phyloP scores from a whole-genome alignment of 2,329 filamentous ascomycete genomes.

The Fusarium staphyleae region DNA sequence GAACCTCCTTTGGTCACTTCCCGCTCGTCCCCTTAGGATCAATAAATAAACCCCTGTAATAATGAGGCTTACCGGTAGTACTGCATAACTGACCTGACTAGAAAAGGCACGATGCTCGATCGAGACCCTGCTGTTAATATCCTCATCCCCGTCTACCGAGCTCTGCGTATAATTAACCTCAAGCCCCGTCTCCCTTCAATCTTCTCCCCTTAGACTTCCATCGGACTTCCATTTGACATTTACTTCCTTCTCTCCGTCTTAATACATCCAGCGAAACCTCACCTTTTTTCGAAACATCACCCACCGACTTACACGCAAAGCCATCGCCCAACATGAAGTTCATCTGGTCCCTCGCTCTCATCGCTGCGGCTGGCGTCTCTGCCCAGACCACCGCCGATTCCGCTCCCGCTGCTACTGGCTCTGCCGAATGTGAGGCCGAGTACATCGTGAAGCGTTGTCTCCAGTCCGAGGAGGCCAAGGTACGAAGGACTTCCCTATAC shows the following conservation, averaged over 20 bases:
- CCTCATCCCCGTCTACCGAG: conserved; percentile 20
- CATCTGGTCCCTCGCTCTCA: conserved; percentile 50
- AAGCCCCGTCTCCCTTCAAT: conserved; percentile 13
- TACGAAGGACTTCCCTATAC: conserved; percentile 15
- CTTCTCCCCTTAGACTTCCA: conserved; percentile 5
- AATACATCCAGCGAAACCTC: not conserved
- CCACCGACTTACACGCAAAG: conserved; percentile 8
- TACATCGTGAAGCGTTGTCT: conserved; percentile 58
- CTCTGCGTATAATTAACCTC: conserved; percentile 26
- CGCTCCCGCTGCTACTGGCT: conserved; percentile 41
- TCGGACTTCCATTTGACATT: conserved; percentile 1
- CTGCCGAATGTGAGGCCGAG: conserved; percentile 52
- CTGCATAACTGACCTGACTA: conserved; percentile 8
- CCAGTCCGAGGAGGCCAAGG: conserved; percentile 49
- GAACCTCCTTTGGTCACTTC: too few species aligned
- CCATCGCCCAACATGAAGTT: conserved; percentile 54
- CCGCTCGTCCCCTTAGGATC: not conserved
- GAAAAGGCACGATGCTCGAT: conserved; percentile 27
- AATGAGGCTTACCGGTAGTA: conserved; percentile 1
- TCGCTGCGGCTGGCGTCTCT: conserved; percentile 47
- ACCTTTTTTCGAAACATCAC: not conserved
- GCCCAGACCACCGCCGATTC: conserved; percentile 44
- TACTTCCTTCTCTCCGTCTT: not conserved
- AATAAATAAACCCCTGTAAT: conserved; percentile 4
- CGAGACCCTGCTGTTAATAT: conserved; percentile 29